phyloP scores from a whole-genome alignment of 257 asterid genomes.

The Gentiana macrophylla region DNA sequence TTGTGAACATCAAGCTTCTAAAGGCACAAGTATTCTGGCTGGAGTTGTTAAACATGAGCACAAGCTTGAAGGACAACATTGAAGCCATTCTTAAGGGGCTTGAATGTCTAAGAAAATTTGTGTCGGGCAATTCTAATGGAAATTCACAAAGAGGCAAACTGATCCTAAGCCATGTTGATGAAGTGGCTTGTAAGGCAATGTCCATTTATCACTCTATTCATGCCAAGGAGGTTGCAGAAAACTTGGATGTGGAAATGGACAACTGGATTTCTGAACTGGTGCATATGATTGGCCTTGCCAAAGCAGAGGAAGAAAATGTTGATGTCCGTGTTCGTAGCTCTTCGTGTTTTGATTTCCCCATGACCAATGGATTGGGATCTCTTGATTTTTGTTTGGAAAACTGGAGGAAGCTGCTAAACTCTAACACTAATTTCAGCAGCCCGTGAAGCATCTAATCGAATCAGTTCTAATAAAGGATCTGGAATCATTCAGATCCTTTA shows the following conservation, averaged over 20 bases:
- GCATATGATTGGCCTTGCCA: not conserved
- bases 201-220: constrained; percentile 1
- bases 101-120: not conserved
- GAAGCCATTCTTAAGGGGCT: not conserved
- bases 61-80: not conserved
- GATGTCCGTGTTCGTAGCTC: not conserved
- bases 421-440: not conserved
- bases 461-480: too few relatives aligned
- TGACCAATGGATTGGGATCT: not conserved
- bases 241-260: not conserved
- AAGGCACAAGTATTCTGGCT: not conserved
- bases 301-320: not conserved
- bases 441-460: not conserved
- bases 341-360: not conserved
- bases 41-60: not conserved
- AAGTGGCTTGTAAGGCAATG: not conserved
- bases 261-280: not conserved
- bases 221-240: not conserved
- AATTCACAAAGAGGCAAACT: not conserved
- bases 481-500: too few relatives aligned
- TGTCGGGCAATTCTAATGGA: too few relatives aligned
- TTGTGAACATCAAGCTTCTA: not conserved
- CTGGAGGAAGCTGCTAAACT: constrained; percentile 1
- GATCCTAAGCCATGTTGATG: not conserved
- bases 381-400: not conserved